Evolutionary conservation across 345 rosid genomes (phyloP).

Genomic region (Linum usitatissimum): DNA sequence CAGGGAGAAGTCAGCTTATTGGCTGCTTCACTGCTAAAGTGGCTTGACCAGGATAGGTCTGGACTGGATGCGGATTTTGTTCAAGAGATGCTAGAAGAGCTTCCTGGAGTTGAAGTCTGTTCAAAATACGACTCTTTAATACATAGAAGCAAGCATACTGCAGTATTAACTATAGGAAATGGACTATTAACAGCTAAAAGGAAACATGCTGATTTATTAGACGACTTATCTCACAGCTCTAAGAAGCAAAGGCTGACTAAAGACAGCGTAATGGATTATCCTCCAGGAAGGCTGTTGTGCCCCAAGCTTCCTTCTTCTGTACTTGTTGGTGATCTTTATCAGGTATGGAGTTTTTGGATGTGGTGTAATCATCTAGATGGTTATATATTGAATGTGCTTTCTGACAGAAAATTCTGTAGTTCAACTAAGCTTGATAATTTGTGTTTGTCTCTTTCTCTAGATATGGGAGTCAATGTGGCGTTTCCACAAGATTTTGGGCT

Average conservation of each 20-base stretch:
- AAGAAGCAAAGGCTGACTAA: slow-evolving; percentile 39
- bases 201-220: slow-evolving; percentile 31
- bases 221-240: slow-evolving; percentile 32
- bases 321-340: slow-evolving; percentile 79
- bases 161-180: slow-evolving; percentile 45
- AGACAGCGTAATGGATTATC: slow-evolving; percentile 28
- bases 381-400: background rate
- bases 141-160: slow-evolving; percentile 38
- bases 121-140: slow-evolving; percentile 46
- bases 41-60: slow-evolving; percentile 86
- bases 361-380: background rate
- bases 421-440: background rate
- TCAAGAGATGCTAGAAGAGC: slow-evolving; percentile 68
- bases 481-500: slow-evolving; percentile 61
- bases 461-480: slow-evolving; percentile 72
- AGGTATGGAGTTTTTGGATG: slow-evolving; percentile 33
- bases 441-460: slow-evolving; percentile 31
- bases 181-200: slow-evolving; percentile 46
- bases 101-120: slow-evolving; percentile 67
- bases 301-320: slow-evolving; percentile 61
- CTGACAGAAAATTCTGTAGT: background rate
- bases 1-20: slow-evolving; percentile 35
- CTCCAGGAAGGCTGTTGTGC: slow-evolving; percentile 59
- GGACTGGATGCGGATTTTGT: slow-evolving; percentile 89
- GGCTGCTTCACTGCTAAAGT: slow-evolving; percentile 37